Evolutionary conservation across 805 yeast genomes (phyloP), one percentile per base, ranked within the genome.

Genomic region (Kluyveromyces nonfermentans): DNA sequence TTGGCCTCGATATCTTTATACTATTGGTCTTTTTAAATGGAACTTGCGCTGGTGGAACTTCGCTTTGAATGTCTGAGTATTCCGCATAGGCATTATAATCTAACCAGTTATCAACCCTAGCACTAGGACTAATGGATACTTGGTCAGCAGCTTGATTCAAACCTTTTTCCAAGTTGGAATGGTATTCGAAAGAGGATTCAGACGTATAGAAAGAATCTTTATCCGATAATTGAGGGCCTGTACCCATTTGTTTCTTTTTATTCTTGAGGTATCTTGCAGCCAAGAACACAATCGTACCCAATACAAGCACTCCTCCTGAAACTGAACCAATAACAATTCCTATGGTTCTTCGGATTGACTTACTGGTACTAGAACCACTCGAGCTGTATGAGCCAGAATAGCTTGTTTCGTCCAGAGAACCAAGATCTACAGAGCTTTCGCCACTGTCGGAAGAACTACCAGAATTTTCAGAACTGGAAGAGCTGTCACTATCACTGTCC

Each of bases 271-370:
- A 32, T 33, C 12, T 43, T 50, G 35, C 74, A 50, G 76, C 67
- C 33, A 79, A 56, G 44, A 78, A 67, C 70, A 87, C 73, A 17
- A 76, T 64, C 0, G 77, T 69, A 56, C 85, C 74, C 59, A 85
- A 84, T 8, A 76, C 66, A 7, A 75, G 67, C 37, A 85, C 81
- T 43, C 96, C 97, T 38, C 97, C 96, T 34, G 86, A 72, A 12
- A 90, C 80, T 42, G 88, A 75, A 32, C 95, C 96, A 20, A 84
- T 81, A 19, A 85, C 72, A 48, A 72, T 72, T 37, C 67, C 65
- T 47, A 65, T 66, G 45, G 64, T 60, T 33, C 60, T 55, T 4
- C 62, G 50, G 22, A 17, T 28, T n/a, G 21, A 12, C 12, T 33
- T 20, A 2, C 12, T 20, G 9, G n/a, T 10, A 16, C 34, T 15